Percentiles rank a stretch among this genome's conserved stretches.
phyloP scores from a whole-genome alignment of 2,329 filamentous ascomycete genomes.

The Colletotrichum paranaense region DNA sequence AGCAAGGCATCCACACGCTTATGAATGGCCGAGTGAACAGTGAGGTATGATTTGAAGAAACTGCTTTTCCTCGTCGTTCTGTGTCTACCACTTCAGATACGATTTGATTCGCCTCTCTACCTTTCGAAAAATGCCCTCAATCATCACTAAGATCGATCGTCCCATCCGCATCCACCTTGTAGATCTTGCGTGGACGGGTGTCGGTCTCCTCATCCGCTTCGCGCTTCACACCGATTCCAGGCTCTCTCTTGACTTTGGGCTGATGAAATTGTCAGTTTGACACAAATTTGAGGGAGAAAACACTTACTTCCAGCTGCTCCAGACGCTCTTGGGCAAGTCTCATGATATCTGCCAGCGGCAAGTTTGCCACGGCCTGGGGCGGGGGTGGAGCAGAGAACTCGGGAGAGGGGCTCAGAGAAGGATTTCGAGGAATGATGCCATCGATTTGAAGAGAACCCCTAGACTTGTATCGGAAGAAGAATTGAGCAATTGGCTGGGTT shows the following conservation, averaged over 20 bases:
- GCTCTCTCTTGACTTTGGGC: neutral
- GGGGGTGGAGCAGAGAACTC: neutral
- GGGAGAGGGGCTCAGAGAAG: neutral
- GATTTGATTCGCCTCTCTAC: neutral
- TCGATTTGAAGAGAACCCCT: neutral
- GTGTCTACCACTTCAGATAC: rapidly evolving
- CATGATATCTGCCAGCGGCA: neutral
- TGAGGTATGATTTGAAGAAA: neutral
- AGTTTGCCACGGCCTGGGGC: neutral
- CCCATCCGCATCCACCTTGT: neutral
- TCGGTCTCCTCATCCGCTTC: neutral
- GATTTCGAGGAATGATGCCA: neutral
- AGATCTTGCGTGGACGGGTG: conserved; percentile 1
- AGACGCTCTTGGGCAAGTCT: conserved; percentile 1
- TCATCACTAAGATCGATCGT: conserved; percentile 1
- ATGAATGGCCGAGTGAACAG: neutral
- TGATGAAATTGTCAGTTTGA: neutral
- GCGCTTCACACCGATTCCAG: neutral
- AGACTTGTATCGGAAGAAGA: conserved; percentile 6
- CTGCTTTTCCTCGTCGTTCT: rapidly evolving
- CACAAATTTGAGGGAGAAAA: rapidly evolving
- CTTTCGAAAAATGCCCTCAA: neutral
- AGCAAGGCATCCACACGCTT: neutral
- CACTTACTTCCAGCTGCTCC: neutral
- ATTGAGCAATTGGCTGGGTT: neutral